phyloP scores from a whole-genome alignment of 2,329 filamentous ascomycete species.

The Ceratocystis alfenasii region DNA sequence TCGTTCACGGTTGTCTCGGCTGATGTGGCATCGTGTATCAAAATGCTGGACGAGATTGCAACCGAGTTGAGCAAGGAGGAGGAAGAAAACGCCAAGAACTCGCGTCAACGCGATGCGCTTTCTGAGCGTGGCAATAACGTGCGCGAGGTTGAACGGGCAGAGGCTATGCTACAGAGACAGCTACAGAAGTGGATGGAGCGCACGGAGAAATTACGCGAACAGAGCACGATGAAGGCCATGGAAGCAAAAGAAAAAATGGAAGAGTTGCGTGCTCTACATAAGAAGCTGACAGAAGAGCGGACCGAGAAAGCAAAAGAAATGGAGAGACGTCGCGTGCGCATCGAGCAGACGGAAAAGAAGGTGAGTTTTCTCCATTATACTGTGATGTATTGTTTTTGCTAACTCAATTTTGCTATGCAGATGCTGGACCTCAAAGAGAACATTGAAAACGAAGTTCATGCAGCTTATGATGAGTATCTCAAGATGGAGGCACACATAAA shows the following conservation, averaged over 20 bases:
- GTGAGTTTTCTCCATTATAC: constrained; percentile 34
- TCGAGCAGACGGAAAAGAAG: constrained; percentile 99
- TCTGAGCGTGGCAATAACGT: constrained; percentile 81
- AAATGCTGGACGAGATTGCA: constrained; percentile 76
- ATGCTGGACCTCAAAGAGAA: constrained; percentile 97
- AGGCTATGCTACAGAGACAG: constrained; percentile 72
- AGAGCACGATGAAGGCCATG: constrained; percentile 68
- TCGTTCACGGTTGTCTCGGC: constrained; percentile 73
- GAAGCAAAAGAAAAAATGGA: constrained; percentile 83
- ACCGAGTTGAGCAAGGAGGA: constrained; percentile 82
- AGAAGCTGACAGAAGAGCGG: constrained; percentile 70
- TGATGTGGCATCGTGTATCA: constrained; percentile 79
- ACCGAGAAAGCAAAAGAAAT: constrained; percentile 82
- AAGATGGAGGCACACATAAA: constrained; percentile 97
- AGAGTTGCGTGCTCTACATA: constrained; percentile 68
- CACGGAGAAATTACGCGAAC: constrained; percentile 70
- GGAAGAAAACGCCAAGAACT: constrained; percentile 70
- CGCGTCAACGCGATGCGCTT: constrained; percentile 73
- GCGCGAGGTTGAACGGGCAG: constrained; percentile 79
- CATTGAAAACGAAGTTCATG: constrained; percentile 86
- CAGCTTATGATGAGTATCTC: constrained; percentile 83
- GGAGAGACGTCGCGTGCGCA: constrained; percentile 79
- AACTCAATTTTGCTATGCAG: constrained; percentile 35
- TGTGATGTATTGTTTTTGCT: neutral
- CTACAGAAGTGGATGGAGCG: constrained; percentile 74